Conservation (phyloP, 164 flowering plant species). For the Annona cherimola region DNA sequence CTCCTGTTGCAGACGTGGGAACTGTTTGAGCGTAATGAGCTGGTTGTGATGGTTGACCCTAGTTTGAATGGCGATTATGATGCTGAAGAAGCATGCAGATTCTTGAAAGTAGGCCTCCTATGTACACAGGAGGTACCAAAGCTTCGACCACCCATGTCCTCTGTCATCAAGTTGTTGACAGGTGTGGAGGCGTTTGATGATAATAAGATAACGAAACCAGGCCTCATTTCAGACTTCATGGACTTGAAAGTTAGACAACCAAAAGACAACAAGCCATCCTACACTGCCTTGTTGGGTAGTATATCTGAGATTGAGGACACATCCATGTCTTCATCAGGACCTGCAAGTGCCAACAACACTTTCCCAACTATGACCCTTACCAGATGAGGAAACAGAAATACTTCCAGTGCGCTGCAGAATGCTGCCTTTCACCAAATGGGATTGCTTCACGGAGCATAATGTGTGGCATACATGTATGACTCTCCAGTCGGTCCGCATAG, state of each 20-base stretch:
- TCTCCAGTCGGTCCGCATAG: too few species aligned
- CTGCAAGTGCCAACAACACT: conserved; percentile 23
- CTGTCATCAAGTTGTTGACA: conserved; percentile 66
- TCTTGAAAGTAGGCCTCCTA: conserved; percentile 70
- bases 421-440: too few species aligned
- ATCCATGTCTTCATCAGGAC: conserved; percentile 16
- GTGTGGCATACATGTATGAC: too few species aligned
- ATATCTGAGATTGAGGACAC: conserved; percentile 36
- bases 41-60: conserved; percentile 53
- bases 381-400: too few species aligned
- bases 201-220: conserved; percentile 60
- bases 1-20: conserved; percentile 66
- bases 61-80: conserved; percentile 60
- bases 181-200: conserved; percentile 36
- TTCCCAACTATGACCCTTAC: conserved; percentile 32
- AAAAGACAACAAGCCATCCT: conserved; percentile 8
- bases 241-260: conserved; percentile 53
- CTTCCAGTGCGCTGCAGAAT: too few species aligned
- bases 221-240: conserved; percentile 79
- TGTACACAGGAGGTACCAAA: conserved; percentile 89
- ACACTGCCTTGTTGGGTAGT: conserved; percentile 7
- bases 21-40: conserved; percentile 54
- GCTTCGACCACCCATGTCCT: conserved; percentile 86
- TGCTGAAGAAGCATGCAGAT: conserved; percentile 68
- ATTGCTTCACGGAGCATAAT: too few species aligned